Evolutionary conservation across 371 early-diverging fungal species (phyloP).

Genomic region (Mortierella sp.): DNA sequence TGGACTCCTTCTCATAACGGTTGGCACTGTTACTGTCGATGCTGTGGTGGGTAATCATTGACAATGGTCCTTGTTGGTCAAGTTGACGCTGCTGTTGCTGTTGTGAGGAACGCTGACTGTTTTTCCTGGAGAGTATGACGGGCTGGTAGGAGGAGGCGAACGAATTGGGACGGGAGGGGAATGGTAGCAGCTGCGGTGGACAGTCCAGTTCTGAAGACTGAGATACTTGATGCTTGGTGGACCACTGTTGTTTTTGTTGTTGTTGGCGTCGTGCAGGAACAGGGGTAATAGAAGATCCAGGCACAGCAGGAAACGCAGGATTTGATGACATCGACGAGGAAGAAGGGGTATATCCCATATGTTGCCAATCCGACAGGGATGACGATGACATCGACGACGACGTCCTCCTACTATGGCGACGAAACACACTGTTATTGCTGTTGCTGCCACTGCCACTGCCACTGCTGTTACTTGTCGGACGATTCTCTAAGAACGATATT

Average conservation of each 20-base stretch:
- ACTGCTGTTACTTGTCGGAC: not conserved
- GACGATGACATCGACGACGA: not conserved
- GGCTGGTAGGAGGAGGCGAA: slow-evolving; percentile 14
- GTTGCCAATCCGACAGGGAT: not conserved
- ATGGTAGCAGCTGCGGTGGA: not conserved
- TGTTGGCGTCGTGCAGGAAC: not conserved
- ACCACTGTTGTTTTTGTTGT: not conserved
- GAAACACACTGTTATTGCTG: no score
- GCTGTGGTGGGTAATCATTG: not conserved
- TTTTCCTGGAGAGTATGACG: not conserved
- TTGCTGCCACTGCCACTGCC: not conserved
- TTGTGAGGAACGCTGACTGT: slow-evolving; percentile 7
- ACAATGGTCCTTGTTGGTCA: not conserved
- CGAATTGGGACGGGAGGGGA: slow-evolving; percentile 24
- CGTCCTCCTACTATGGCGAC: not conserved
- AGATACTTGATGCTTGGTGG: not conserved
- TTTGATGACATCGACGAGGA: not conserved
- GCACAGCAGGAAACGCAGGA: not conserved
- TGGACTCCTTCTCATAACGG: slow-evolving; percentile 27
- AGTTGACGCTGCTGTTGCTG: not conserved
- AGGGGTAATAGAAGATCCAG: not conserved
- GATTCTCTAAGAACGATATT: not conserved
- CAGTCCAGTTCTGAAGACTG: not conserved
- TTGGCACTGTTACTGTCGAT: not conserved
- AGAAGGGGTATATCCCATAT: not conserved